Percentiles rank a stretch among this genome's conserved stretches.
Conservation (phyloP, 768 basidiomycete species). For the Pleurotus cornucopiae region DNA sequence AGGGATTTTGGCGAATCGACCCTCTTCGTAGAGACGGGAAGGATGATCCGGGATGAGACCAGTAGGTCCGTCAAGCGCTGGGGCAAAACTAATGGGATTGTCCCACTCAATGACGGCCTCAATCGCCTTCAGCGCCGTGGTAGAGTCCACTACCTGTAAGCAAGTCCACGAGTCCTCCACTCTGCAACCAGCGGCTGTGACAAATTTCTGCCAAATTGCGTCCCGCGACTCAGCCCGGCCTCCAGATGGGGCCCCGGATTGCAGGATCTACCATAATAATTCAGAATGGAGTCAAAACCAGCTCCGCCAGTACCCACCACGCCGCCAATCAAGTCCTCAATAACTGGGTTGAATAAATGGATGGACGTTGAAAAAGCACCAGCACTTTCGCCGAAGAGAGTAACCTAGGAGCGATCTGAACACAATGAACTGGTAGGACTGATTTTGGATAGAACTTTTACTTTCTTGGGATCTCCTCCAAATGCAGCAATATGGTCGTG, state of each 20-base stretch:
- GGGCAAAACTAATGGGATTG: conserved; percentile 21
- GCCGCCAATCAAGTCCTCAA: conserved; percentile 23
- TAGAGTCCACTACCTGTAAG: neutral
- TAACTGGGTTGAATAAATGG: conserved; percentile 27
- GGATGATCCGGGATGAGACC: conserved; percentile 36
- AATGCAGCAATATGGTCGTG: conserved; percentile 50
- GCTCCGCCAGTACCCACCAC: conserved; percentile 19
- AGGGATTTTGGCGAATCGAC: conserved; percentile 28
- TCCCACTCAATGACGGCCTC: neutral
- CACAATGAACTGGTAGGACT: neutral
- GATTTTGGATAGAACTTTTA: conserved; percentile 6
- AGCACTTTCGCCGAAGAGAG: conserved; percentile 44
- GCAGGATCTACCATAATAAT: conserved; percentile 1
- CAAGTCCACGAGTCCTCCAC: neutral
- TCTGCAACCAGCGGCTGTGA: neutral
- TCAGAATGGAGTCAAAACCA: neutral
- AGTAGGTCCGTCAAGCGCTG: conserved; percentile 35
- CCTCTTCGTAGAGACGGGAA: conserved; percentile 24
- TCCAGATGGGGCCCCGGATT: neutral
- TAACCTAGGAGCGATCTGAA: conserved; percentile 26
- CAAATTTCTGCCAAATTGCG: neutral
- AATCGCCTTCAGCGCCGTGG: neutral
- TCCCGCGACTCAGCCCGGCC: neutral
- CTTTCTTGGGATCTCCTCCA: conserved; percentile 52
- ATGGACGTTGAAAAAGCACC: conserved; percentile 39